A percentile compares a stretch with the other conserved stretches of the same genome.
Conservation (phyloP, 148 eudicot genomes). For the Fagopyrum homotropicum region DNA sequence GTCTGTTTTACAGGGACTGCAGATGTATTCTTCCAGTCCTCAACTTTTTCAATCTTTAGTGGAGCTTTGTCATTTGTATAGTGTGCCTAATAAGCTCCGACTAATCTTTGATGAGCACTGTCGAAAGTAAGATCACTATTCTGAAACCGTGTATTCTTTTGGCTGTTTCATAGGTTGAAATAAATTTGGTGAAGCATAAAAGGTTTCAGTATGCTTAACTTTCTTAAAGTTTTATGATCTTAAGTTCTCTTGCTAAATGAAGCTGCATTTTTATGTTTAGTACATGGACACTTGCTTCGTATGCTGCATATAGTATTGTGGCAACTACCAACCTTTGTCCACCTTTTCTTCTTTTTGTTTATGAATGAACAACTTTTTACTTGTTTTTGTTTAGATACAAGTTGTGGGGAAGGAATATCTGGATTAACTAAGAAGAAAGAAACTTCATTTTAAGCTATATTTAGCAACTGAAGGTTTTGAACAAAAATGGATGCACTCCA, state of each 20-base stretch:
- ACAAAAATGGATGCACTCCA: background rate
- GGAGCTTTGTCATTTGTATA: constrained; percentile 50
- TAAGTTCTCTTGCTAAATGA: background rate
- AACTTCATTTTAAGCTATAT: background rate
- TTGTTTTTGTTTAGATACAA: background rate
- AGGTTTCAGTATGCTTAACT: background rate
- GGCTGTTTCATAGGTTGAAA: background rate
- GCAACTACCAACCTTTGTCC: background rate
- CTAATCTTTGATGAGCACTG: constrained; percentile 60
- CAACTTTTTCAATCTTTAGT: constrained; percentile 53
- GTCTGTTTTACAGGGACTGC: constrained; percentile 59
- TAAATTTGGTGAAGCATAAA: background rate
- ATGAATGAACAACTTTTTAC: background rate
- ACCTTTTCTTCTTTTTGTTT: background rate
- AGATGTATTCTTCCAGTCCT: constrained; percentile 62
- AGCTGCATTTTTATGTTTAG: background rate
- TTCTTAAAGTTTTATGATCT: background rate
- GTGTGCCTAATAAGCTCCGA: constrained; percentile 68
- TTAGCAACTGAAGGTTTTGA: background rate
- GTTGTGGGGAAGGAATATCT: background rate
- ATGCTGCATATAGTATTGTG: background rate
- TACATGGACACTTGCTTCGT: background rate
- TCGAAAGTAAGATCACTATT: constrained; percentile 47
- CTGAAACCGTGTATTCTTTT: background rate
- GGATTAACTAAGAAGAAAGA: background rate